Evolutionary conservation across 164 flowering plant genomes (phyloP).

Genomic region (Umbilicus rupestris): DNA sequence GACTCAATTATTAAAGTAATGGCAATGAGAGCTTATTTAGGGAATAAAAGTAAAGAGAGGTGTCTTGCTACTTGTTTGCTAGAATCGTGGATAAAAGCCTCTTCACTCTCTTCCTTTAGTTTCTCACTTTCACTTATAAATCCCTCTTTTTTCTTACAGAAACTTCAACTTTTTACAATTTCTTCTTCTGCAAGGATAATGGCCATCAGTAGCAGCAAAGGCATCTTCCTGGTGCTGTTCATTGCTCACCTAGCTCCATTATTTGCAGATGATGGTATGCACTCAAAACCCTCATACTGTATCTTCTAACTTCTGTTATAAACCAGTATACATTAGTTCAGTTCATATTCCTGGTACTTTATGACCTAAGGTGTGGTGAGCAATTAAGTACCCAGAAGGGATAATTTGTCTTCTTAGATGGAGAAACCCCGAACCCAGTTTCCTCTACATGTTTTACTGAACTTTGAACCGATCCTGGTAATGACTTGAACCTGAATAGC

Average conservation of each 20-base stretch:
- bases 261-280: neutral
- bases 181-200: neutral
- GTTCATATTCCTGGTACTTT: neutral
- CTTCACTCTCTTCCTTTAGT: slow-evolving; percentile 1
- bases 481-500: neutral
- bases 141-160: neutral
- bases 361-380: neutral
- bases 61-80: neutral
- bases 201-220: neutral
- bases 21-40: neutral
- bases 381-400: neutral
- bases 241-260: slow-evolving; percentile 2
- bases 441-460: neutral
- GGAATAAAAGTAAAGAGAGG: slow-evolving; percentile 3
- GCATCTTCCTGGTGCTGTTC: neutral
- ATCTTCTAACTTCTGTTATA: too few species aligned
- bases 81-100: slow-evolving; percentile 6
- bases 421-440: neutral
- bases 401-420: neutral
- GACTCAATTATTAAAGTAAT: slow-evolving; percentile 1
- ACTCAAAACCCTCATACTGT: too few species aligned
- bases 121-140: slow-evolving; percentile 6
- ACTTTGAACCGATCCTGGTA: neutral
- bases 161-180: neutral
- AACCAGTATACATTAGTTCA: neutral